Evolutionary conservation across 495 filamentous ascomycete genomes (phyloP).

Genomic region (Trichocladium uniseriatum): DNA sequence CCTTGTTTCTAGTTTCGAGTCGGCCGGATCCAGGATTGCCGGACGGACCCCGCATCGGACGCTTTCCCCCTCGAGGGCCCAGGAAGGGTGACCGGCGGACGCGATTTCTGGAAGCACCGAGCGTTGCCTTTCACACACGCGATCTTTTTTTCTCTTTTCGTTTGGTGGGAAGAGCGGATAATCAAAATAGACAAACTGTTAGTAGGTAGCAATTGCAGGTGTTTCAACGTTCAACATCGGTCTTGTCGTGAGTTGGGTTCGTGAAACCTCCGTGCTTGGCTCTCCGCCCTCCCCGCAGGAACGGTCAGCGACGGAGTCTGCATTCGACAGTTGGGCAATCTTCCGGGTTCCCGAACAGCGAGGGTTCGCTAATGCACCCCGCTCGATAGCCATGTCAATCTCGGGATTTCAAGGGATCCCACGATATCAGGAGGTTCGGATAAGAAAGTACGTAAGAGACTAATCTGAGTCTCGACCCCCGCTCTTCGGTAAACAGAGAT

Average conservation of each 20-base stretch:
- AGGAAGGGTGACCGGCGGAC: background rate
- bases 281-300: no score
- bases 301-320: no score
- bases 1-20: slow-evolving; percentile 29
- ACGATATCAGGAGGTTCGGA: background rate
- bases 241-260: background rate
- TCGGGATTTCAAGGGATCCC: background rate
- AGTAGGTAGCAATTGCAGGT: slow-evolving; percentile 11
- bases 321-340: no score
- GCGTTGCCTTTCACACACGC: slow-evolving; percentile 1
- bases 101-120: background rate
- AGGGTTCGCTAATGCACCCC: no score
- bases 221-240: background rate
- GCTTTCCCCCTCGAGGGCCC: background rate
- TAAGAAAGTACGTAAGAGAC: background rate
- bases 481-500: no score
- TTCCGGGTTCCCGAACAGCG: no score
- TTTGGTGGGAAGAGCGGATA: slow-evolving; percentile 2
- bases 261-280: no score
- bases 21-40: slow-evolving; percentile 11
- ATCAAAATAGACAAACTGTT: slow-evolving; percentile 12
- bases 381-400: background rate
- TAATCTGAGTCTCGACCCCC: no score
- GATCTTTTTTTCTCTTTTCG: slow-evolving; percentile 6
- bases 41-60: background rate